phyloP scores from a whole-genome alignment of 1,284 basidiomycete genomes.

The Inonotus obliquus region DNA sequence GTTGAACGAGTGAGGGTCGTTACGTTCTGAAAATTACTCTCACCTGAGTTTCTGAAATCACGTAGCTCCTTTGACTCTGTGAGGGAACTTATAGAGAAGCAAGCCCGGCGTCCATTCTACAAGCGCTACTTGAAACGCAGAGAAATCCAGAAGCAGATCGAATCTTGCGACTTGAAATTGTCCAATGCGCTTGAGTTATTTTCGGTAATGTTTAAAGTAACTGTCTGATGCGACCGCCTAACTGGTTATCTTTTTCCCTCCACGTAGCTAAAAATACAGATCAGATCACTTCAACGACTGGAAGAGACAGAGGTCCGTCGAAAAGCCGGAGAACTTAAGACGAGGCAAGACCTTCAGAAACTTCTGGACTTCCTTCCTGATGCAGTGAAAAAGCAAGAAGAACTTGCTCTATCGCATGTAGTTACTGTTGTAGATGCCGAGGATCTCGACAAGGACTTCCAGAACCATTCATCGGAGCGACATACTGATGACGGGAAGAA shows the following conservation, averaged over 20 bases:
- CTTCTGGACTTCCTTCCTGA: conserved; percentile 23
- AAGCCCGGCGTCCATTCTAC: conserved; percentile 63
- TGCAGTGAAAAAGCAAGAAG: conserved; percentile 20
- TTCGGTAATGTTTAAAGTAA: conserved; percentile 36
- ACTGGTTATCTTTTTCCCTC: neutral
- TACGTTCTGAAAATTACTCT: neutral
- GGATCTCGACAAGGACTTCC: neutral
- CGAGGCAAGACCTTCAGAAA: conserved; percentile 23
- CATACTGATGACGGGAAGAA: neutral
- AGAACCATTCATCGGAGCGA: neutral
- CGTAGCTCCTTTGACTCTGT: conserved; percentile 43
- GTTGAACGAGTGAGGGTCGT: conserved; percentile 44
- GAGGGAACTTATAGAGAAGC: conserved; percentile 48
- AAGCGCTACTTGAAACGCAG: conserved; percentile 75
- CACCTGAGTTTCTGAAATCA: too few relatives aligned
- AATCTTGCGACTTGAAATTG: conserved; percentile 46
- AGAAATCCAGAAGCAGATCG: conserved; percentile 55
- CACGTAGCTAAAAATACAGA: conserved; percentile 33
- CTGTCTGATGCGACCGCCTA: neutral
- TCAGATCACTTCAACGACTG: conserved; percentile 54
- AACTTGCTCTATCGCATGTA: neutral
- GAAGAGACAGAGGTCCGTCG: conserved; percentile 29
- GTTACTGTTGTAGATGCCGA: conserved; percentile 28
- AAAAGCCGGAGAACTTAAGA: conserved; percentile 18
- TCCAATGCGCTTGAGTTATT: conserved; percentile 53